A percentile compares a stretch with the other conserved stretches of the same genome.
These are phyloP conservation scores for Penicillium sp. DNA, from an alignment of 2,329 filamentous ascomycete genomes.

Conservation along the genomic window DNA sequence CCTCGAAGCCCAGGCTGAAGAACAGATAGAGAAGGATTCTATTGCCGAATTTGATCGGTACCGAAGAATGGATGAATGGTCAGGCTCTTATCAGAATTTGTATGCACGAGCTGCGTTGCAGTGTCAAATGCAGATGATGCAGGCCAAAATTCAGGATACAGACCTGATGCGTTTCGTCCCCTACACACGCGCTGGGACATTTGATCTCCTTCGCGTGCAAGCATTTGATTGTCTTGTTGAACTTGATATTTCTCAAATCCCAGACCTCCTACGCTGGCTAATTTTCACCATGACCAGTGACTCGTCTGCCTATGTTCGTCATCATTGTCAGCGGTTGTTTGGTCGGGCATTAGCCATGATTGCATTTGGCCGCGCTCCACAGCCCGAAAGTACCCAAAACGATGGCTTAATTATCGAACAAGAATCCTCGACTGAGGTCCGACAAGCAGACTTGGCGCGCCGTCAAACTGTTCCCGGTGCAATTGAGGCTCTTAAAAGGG, in stretches of 20 bases:
- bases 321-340: conserved; percentile 53
- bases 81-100: conserved; percentile 64
- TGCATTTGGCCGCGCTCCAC: conserved; percentile 55
- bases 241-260: conserved; percentile 53
- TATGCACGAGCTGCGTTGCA: conserved; percentile 62
- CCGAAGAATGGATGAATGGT: conserved; percentile 66
- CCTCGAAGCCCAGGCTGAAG: conserved; percentile 51
- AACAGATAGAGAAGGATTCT: conserved; percentile 57
- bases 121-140: conserved; percentile 58
- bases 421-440: conserved; percentile 51
- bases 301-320: conserved; percentile 58
- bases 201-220: conserved; percentile 59
- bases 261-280: conserved; percentile 56
- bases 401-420: conserved; percentile 59
- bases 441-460: conserved; percentile 56
- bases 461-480: conserved; percentile 60
- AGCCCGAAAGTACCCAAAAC: conserved; percentile 30
- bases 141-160: conserved; percentile 53
- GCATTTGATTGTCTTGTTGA: conserved; percentile 61
- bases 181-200: conserved; percentile 61
- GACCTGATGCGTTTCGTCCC: conserved; percentile 60
- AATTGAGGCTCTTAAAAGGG: conserved; percentile 55
- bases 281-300: conserved; percentile 58
- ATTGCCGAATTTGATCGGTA: conserved; percentile 64
- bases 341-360: conserved; percentile 58